A percentile compares a stretch with the other conserved stretches of the same genome.
These are phyloP conservation scores for Hypoxylon sp. DNA, from an alignment of 2,329 filamentous ascomycete genomes.

Conservation along the genomic window DNA sequence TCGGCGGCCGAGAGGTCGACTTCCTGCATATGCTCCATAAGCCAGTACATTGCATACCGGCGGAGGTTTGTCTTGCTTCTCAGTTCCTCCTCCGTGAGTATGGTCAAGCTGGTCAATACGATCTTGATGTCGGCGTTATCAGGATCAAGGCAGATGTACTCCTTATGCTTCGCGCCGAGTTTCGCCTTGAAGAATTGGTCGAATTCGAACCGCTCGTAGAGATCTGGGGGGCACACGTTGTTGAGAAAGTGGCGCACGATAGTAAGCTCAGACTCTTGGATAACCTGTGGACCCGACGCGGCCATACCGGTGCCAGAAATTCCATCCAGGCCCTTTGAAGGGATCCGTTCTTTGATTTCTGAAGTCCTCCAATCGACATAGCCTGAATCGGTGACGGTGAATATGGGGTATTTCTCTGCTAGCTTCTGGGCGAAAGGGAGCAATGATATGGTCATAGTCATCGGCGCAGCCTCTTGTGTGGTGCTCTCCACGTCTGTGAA, in stretches of 20 bases:
- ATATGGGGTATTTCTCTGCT: slow-evolving; percentile 50
- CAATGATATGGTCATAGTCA: slow-evolving; percentile 46
- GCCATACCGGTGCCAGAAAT: slow-evolving; percentile 5
- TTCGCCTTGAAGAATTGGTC: slow-evolving; percentile 52
- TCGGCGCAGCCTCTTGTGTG: slow-evolving; percentile 21
- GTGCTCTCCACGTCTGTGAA: slow-evolving; percentile 10
- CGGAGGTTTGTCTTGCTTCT: slow-evolving; percentile 41
- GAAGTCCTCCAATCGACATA: slow-evolving; percentile 48
- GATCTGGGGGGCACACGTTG: slow-evolving; percentile 51
- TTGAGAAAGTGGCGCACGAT: slow-evolving; percentile 52
- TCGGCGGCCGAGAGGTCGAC: slow-evolving; percentile 49
- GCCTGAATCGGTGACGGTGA: slow-evolving; percentile 48
- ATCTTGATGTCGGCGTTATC: slow-evolving; percentile 52
- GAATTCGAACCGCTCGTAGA: slow-evolving; percentile 53
- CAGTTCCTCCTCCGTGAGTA: slow-evolving; percentile 47
- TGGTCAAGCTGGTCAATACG: slow-evolving; percentile 46
- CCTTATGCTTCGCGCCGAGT: slow-evolving; percentile 47
- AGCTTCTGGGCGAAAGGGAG: slow-evolving; percentile 50
- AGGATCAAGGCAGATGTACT: slow-evolving; percentile 51
- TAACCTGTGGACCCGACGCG: slow-evolving; percentile 38
- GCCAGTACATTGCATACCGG: slow-evolving; percentile 48
- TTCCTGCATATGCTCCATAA: slow-evolving; percentile 47
- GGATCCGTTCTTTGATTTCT: slow-evolving; percentile 47
- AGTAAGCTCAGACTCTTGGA: slow-evolving; percentile 50
- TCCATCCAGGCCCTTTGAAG: slow-evolving; percentile 35